These are phyloP conservation scores for Castanea sativa DNA, from an alignment of 306 rosid species.

Conservation along the genomic window DNA sequence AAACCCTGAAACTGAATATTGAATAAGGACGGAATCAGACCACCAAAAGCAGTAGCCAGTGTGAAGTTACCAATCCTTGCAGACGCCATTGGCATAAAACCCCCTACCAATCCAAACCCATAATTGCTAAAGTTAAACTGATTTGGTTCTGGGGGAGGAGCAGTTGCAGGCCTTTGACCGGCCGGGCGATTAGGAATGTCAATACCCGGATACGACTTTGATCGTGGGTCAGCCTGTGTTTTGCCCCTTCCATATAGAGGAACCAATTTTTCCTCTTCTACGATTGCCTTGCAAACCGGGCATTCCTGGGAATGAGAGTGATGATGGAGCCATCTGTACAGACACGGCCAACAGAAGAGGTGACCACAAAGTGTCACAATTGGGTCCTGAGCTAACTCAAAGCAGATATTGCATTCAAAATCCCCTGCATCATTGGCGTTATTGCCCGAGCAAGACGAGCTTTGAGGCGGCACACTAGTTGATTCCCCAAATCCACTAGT, in stretches of 20 bases:
- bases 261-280: slow-evolving; percentile 74
- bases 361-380: slow-evolving; percentile 91
- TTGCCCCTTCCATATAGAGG: slow-evolving; percentile 96
- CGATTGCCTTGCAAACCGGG: slow-evolving; percentile 88
- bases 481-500: slow-evolving; percentile 69
- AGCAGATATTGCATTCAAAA: slow-evolving; percentile 95
- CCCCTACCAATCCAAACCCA: slow-evolving; percentile 85
- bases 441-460: slow-evolving; percentile 46
- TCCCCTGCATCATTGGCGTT: slow-evolving; percentile 63
- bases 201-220: slow-evolving; percentile 68
- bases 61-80: slow-evolving; percentile 86
- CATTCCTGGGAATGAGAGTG: slow-evolving; percentile 93
- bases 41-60: slow-evolving; percentile 75
- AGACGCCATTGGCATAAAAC: slow-evolving; percentile 74
- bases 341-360: slow-evolving; percentile 92
- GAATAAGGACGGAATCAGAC: slow-evolving; percentile 72
- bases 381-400: slow-evolving; percentile 89
- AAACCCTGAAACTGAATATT: slow-evolving; percentile 79
- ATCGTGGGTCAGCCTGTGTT: slow-evolving; percentile 68
- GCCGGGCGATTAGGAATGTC: slow-evolving; percentile 78
- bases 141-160: slow-evolving; percentile 51
- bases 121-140: slow-evolving; percentile 57
- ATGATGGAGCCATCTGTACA: slow-evolving; percentile 84
- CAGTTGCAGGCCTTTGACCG: slow-evolving; percentile 78
- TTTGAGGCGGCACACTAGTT: slow-evolving; percentile 44